These are phyloP conservation scores for Ascocoryne sarcoides DNA, from an alignment of 2,329 filamentous ascomycete genomes.

Conservation along the genomic window DNA sequence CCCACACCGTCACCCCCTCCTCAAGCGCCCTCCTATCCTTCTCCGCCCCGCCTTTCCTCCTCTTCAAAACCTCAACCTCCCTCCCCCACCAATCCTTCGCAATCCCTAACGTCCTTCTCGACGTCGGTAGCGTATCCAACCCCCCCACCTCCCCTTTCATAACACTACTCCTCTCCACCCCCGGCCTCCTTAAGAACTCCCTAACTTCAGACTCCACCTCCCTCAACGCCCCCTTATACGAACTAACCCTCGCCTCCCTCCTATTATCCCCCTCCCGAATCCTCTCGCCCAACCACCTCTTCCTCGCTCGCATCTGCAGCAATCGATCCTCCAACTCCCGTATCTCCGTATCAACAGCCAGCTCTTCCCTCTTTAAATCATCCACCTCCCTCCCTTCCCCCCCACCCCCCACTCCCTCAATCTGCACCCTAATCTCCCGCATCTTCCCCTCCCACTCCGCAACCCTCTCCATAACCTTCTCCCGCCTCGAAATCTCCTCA, in stretches of 20 bases:
- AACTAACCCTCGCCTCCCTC: conserved; percentile 62
- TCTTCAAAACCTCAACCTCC: conserved; percentile 48
- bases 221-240: conserved; percentile 57
- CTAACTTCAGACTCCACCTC: conserved; percentile 56
- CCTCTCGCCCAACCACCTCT: conserved; percentile 48
- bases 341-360: conserved; percentile 52
- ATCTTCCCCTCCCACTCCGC: conserved; percentile 45
- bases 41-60: conserved; percentile 46
- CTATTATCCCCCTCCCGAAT: conserved; percentile 56
- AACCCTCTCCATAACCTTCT: conserved; percentile 49
- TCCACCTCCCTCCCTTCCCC: conserved; percentile 51
- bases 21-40: conserved; percentile 57
- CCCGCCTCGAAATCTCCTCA: conserved; percentile 46
- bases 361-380: conserved; percentile 47
- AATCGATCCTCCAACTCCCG: conserved; percentile 56
- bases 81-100: conserved; percentile 62
- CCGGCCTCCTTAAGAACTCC: conserved; percentile 49
- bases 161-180: conserved; percentile 23
- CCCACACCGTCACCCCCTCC: conserved; percentile 60
- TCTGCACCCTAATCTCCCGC: conserved; percentile 40
- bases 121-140: conserved; percentile 52
- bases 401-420: conserved; percentile 31
- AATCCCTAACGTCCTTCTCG: conserved; percentile 61
- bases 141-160: conserved; percentile 26
- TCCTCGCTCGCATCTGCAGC: conserved; percentile 48